Evolutionary conservation across 2,329 filamentous ascomycete species (phyloP).

Genomic region (Rhexocercosporidium sp.): DNA sequence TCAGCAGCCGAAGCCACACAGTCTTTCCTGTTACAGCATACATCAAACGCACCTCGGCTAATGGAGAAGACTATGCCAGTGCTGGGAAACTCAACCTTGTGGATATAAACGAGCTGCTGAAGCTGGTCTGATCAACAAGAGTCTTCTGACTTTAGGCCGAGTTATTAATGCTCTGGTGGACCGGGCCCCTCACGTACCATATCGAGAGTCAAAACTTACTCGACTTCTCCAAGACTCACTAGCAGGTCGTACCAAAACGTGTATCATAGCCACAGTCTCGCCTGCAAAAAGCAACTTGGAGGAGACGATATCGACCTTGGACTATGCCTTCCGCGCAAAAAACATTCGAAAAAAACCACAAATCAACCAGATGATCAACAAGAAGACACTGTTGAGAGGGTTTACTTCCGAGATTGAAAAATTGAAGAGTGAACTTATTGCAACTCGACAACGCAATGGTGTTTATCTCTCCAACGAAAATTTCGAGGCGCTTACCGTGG

Average conservation of each 20-base stretch:
- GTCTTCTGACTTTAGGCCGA: conserved; percentile 87
- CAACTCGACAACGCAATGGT: conserved; percentile 90
- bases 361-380: conserved; percentile 88
- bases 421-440: conserved; percentile 90
- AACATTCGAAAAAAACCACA: conserved; percentile 99
- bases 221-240: conserved; percentile 94
- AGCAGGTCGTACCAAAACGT: conserved; percentile 94
- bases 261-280: conserved; percentile 96
- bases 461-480: conserved; percentile 90
- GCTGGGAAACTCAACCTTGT: conserved; percentile 95
- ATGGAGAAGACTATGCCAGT: conserved; percentile 87
- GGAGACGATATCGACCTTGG: conserved; percentile 96
- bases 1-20: conserved; percentile 95
- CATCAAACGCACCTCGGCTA: conserved; percentile 79
- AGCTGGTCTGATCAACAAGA: conserved; percentile 98
- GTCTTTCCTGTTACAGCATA: conserved; percentile 96
- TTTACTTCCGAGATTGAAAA: conserved; percentile 94
- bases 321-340: conserved; percentile 97
- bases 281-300: conserved; percentile 94
- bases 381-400: conserved; percentile 88
- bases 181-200: conserved; percentile 85
- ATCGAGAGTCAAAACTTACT: conserved; percentile 94
- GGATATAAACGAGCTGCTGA: conserved; percentile 96
- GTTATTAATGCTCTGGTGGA: conserved; percentile 98
- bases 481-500: conserved; percentile 88